Evolutionary conservation across 192 early-diverging fungal genomes (phyloP), one percentile per base, ranked within the genome.

Genomic region (Mortierella alpina): DNA sequence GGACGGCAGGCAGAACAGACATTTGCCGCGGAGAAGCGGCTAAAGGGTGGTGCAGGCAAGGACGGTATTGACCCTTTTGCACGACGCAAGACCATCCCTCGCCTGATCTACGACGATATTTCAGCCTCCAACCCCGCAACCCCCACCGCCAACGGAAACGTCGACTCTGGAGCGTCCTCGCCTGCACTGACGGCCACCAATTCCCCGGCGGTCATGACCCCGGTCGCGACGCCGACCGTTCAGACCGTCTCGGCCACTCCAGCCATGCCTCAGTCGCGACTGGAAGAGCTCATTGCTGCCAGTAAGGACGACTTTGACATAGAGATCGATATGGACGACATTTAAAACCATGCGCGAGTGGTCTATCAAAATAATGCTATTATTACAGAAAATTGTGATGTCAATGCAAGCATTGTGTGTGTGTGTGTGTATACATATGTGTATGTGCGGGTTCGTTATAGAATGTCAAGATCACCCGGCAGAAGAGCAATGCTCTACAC

Each of bases 1-100:
- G 73, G 83, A 13, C 82, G 85, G 12, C 72, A 78, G 50, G 87
- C 82, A 2, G 88, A 89, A 57, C 67, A 54, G 22, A 58, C 54
- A 39, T 49, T 55, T 18, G 50, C 71, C 15, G 45, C 64, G 39
- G 72, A 63, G 54, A 82, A 78, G 65, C 78, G 67, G 48, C 55
- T 65, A 14, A 70, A 69, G 59, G 72, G 71, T 14, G 7, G 52
- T 11, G 62, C 42, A 18, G 65, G 63, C 18, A 66, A 68, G 15
- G 62, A 70, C 40, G 31, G 31, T 45, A 52, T 71, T 15, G 83
- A 84, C 54, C 83, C 83, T 8, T 84, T 81, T 63, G 83, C 83
- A 2, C 56, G 83, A 59, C 62, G 76, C 53, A 75, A 75, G 63
- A 84, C 83, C 15, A 60, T 63, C 47, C 83, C 83, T 2, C 58